Evolutionary conservation across 2,329 filamentous ascomycete genomes (phyloP), one percentile per base, ranked within the genome.

Genomic region (Xylaria sp.): DNA sequence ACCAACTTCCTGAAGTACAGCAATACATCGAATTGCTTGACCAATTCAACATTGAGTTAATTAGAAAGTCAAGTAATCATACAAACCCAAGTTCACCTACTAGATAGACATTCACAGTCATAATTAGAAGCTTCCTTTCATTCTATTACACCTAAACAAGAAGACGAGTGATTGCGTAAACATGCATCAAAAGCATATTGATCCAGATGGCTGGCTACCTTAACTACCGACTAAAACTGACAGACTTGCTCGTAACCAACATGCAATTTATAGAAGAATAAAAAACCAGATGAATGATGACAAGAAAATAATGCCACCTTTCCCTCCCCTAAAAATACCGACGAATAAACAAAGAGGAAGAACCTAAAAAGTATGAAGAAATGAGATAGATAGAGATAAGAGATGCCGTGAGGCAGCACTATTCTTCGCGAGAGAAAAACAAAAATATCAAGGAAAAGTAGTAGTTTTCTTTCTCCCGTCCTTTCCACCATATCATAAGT

Each of bases 371-470:
- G 67, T 47, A 42, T 53, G 34, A 68, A 45, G 30, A 63, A 68
- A 56, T 54, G 34, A 51, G 21, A 65, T 61, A 73, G 64, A 70
- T 27, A 27, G 53, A 61, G 8, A 71, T 74, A 70, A 77, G 74
- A 71, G 73, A 74, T 79, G 78, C 78, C 78, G 78, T 73, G 78
- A 75, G 78, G 78, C 78, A 79, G 57, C 70, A 72, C 74, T 73
- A 73, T 71, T 76, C 75, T 75, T 74, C 39, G 51, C 42, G 48
- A 58, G 21, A 55, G 47, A 45, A 65, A 7, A 36, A 58, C 50
- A 65, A 70, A 54, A 69, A 68, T 59, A 69, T 54, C 19, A 55
- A 70, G 19, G 63, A 60, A 30, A 36, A 21, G n/a, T 6, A 17
- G 19, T 14, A 14, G 53, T 68, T 68, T 50, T 63, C 50, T 72